Evolutionary conservation across 1,284 basidiomycete species (phyloP).

Genomic region (Malassezia sympodialis): DNA sequence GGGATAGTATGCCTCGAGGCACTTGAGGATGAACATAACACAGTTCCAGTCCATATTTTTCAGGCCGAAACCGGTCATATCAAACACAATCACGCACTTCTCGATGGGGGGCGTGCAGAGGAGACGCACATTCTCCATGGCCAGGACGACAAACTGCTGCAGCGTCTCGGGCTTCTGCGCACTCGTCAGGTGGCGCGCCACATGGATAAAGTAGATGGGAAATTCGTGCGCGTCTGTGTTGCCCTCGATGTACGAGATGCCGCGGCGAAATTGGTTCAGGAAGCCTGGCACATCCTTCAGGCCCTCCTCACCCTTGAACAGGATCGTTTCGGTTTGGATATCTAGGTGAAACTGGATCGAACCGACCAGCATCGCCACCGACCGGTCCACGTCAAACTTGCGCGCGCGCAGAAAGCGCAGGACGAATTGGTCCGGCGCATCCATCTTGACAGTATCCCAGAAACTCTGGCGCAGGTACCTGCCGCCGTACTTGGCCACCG

Average conservation of each 20-base stretch:
- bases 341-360: slow-evolving; percentile 48
- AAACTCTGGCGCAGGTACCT: slow-evolving; percentile 33
- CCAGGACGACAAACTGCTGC: slow-evolving; percentile 45
- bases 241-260: slow-evolving; percentile 48
- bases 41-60: slow-evolving; percentile 49
- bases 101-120: slow-evolving; percentile 44
- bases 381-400: slow-evolving; percentile 47
- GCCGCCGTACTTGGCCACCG: slow-evolving; percentile 44
- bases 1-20: slow-evolving; percentile 47
- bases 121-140: slow-evolving; percentile 41
- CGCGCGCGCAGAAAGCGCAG: slow-evolving; percentile 48
- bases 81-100: slow-evolving; percentile 43
- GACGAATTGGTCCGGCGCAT: slow-evolving; percentile 42
- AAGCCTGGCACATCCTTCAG: slow-evolving; percentile 46
- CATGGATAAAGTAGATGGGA: slow-evolving; percentile 48
- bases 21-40: slow-evolving; percentile 45
- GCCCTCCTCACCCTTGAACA: slow-evolving; percentile 45
- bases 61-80: slow-evolving; percentile 46
- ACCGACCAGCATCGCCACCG: slow-evolving; percentile 45
- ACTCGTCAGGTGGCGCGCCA: slow-evolving; percentile 45
- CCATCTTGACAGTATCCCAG: slow-evolving; percentile 35
- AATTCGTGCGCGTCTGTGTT: slow-evolving; percentile 39
- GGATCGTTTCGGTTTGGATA: slow-evolving; percentile 41
- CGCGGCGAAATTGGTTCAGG: slow-evolving; percentile 46
- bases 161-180: slow-evolving; percentile 46